phyloP scores from a whole-genome alignment of 352 stramenopile genomes.

The Pythium sukuiense region DNA sequence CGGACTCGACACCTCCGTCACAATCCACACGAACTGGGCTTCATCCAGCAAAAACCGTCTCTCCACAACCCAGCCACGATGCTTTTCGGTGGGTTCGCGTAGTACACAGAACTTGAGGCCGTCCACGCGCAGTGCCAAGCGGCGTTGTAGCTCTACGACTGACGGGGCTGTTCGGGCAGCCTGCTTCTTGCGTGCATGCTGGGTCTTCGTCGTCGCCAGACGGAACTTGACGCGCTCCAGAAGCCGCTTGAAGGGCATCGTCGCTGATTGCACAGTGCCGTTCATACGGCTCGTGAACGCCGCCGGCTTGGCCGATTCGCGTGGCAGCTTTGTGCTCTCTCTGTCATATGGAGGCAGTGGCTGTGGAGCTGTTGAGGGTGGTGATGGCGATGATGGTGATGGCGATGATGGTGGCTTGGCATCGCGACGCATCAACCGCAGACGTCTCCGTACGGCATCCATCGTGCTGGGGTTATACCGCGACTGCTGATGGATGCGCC shows the following conservation, averaged over 20 bases:
- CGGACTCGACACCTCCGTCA: conserved; percentile 27
- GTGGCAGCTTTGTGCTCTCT: background rate
- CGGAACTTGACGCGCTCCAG: conserved; percentile 18
- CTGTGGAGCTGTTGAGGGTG: no score
- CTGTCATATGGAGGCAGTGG: background rate
- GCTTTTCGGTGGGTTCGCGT: conserved; percentile 22
- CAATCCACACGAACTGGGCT: conserved; percentile 18
- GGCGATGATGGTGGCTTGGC: background rate
- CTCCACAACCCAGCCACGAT: conserved; percentile 11
- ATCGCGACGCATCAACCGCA: conserved; percentile 12
- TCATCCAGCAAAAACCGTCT: conserved; percentile 14
- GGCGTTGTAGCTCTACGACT: background rate
- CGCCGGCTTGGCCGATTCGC: background rate
- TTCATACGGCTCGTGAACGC: conserved; percentile 9
- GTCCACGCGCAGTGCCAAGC: conserved; percentile 5
- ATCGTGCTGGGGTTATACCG: conserved; percentile 1
- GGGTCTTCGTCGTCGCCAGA: conserved; percentile 7
- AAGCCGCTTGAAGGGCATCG: conserved; percentile 17
- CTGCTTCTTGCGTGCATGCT: background rate
- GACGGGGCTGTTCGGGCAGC: background rate
- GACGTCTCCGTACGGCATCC: conserved; percentile 15
- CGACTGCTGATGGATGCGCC: background rate
- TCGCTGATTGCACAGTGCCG: conserved; percentile 8
- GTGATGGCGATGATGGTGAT: background rate
- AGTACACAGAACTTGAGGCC: conserved; percentile 55